Evolutionary conservation across 2,329 filamentous ascomycete genomes (phyloP), one percentile per base, ranked within the genome.

Genomic region (Sphaerulina musiva): DNA sequence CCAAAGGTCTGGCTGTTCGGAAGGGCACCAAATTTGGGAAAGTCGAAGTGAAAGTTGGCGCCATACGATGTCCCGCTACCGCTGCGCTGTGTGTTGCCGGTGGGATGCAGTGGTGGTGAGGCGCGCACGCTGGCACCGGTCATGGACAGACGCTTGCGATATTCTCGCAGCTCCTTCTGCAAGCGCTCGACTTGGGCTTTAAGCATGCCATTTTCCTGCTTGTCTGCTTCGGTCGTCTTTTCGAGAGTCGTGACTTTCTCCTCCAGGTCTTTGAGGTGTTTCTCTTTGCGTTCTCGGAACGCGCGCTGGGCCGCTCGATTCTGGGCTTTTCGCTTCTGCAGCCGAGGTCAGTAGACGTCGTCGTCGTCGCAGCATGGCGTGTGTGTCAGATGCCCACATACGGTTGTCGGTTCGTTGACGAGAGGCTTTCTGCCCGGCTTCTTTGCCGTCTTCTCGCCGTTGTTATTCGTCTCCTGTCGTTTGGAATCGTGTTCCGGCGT

Each of bases 341-440:
- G 9, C n/a, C 17, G 34, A 14, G n/a, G 40, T 51, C 31, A 51
- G 48, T 34, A 29, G 29, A 7, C 2, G 48, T 29, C 26, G 6
- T 29, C 5, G 14, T 17, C 14, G 23, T 31, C 26, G 14, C 9
- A 7, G n/a, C 17, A 29, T 11, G 3, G 26, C 5, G 4, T 29
- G 26, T 29, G 4, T 6, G 4, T 6, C 38, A 10, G 10, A 17
- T 10, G 12, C 26, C n/a, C 29, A 82, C 91, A 77, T 84, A 97
- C 92, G 62, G 91, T 93, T 63, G 88, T 97, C 23, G 93, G 93
- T 72, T 97, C 93, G 20, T 89, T 95, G 46, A 89, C 97, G 66
- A 97, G 78, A 17, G 92, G 93, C 78, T 98, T 98, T 59, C 93
- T 83, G 48, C 93, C 93, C 4, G 93, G 92, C 75, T 97, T 98